Percentiles rank a stretch among this genome's conserved stretches.
Evolutionary conservation across 345 rosid genomes (phyloP).

Genomic region (Kandelia obovata): DNA sequence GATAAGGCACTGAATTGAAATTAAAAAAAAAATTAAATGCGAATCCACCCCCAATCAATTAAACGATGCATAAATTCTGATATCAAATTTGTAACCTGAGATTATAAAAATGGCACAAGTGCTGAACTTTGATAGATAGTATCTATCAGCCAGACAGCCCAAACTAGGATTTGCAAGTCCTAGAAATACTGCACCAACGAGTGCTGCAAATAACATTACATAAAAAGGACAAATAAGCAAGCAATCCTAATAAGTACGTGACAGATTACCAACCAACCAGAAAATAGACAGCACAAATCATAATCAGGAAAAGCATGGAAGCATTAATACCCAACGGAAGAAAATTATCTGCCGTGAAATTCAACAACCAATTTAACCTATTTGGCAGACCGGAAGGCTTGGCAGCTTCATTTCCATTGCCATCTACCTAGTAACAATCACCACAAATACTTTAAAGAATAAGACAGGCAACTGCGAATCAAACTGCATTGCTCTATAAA

Average conservation of each 20-base stretch:
- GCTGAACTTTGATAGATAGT: slow-evolving; percentile 64
- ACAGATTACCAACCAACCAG: background rate
- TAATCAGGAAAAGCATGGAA: background rate
- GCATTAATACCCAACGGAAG: slow-evolving; percentile 63
- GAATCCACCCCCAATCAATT: background rate
- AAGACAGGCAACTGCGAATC: background rate
- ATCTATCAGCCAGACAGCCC: slow-evolving; percentile 83
- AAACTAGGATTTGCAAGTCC: slow-evolving; percentile 84
- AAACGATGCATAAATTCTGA: background rate
- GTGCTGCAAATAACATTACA: slow-evolving; percentile 45
- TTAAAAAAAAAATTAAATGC: background rate
- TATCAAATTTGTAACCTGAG: slow-evolving; percentile 52
- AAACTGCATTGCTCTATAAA: background rate
- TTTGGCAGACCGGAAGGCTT: slow-evolving; percentile 19
- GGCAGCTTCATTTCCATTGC: slow-evolving; percentile 28
- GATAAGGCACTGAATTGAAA: background rate
- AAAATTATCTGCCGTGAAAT: slow-evolving; percentile 56
- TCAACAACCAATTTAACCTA: slow-evolving; percentile 34
- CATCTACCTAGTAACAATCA: slow-evolving; percentile 31
- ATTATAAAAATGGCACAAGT: slow-evolving; percentile 71
- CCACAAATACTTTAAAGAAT: background rate
- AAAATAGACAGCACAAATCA: background rate
- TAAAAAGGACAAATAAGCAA: background rate
- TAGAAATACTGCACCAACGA: slow-evolving; percentile 65
- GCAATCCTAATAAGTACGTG: background rate